Evolutionary conservation across 1,284 basidiomycete genomes (phyloP).

Genomic region (Cutaneotrichosporon sp.): DNA sequence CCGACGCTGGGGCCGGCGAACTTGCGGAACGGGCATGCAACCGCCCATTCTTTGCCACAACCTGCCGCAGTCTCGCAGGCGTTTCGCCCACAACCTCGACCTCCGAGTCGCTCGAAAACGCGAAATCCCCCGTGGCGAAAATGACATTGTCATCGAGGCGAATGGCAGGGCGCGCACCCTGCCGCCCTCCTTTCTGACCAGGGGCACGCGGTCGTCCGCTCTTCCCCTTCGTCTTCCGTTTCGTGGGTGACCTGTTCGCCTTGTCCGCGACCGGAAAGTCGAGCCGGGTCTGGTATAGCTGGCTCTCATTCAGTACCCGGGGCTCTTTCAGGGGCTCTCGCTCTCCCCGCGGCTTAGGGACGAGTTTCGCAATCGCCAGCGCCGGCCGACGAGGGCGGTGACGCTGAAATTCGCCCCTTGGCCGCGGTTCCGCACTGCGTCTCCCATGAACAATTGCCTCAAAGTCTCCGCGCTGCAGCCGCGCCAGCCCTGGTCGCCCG

Average conservation of each 20-base stretch:
- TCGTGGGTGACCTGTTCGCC: background rate
- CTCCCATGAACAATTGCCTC: slow-evolving; percentile 34
- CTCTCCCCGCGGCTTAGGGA: background rate
- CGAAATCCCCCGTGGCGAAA: slow-evolving; percentile 40
- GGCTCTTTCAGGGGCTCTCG: background rate
- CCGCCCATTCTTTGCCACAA: background rate
- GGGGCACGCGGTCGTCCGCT: too few species aligned
- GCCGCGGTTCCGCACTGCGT: background rate
- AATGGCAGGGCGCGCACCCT: slow-evolving; percentile 43
- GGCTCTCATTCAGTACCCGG: slow-evolving; percentile 4
- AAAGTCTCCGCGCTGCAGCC: slow-evolving; percentile 41
- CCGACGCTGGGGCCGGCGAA: background rate
- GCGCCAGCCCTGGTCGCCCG: slow-evolving; percentile 26
- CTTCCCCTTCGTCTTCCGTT: background rate
- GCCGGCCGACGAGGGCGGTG: slow-evolving; percentile 21
- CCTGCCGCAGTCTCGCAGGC: too few species aligned
- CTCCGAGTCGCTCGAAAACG: slow-evolving; percentile 27
- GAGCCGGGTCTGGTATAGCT: slow-evolving; percentile 26
- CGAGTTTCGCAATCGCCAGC: slow-evolving; percentile 21
- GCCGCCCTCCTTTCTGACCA: background rate
- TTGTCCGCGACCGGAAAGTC: slow-evolving; percentile 27
- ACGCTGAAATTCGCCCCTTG: background rate
- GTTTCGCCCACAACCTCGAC: slow-evolving; percentile 10
- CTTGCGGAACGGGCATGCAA: background rate
- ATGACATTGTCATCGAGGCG: slow-evolving; percentile 39